Conservation (phyloP, 2,329 filamentous ascomycete genomes). For the Nemania sp. region DNA sequence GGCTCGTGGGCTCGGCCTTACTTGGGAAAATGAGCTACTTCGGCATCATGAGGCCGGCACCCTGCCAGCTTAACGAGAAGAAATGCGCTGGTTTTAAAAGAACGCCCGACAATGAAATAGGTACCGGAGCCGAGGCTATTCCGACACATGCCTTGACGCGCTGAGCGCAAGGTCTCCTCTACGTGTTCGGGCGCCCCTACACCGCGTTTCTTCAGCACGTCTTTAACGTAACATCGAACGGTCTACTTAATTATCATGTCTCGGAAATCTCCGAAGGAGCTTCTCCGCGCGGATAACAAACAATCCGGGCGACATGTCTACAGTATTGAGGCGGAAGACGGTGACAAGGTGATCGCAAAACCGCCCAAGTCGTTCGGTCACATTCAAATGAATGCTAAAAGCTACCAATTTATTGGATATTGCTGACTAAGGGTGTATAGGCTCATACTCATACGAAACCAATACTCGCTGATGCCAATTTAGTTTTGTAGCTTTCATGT, state of each 20-base stretch:
- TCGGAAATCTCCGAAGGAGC: background rate
- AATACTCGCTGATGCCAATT: background rate
- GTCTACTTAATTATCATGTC: background rate
- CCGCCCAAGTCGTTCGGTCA: background rate
- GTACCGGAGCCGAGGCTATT: background rate
- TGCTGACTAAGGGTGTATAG: background rate
- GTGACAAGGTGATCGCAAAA: background rate
- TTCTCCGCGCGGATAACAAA: background rate
- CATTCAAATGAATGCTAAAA: background rate
- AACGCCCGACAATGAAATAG: background rate
- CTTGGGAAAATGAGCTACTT: background rate
- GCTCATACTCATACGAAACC: background rate
- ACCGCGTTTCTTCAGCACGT: background rate
- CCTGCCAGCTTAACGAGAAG: background rate
- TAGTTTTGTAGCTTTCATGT: background rate
- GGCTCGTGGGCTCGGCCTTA: background rate
- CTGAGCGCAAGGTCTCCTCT: background rate
- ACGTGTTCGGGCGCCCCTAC: background rate
- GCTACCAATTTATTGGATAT: too few relatives aligned
- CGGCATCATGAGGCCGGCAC: background rate
- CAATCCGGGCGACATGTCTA: background rate
- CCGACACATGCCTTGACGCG: background rate
- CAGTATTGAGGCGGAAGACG: background rate
- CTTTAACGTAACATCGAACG: background rate
- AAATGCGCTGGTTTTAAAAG: background rate